Evolutionary conservation across 2,329 filamentous ascomycete genomes (phyloP).

Genomic region (Penicillium sp.): DNA sequence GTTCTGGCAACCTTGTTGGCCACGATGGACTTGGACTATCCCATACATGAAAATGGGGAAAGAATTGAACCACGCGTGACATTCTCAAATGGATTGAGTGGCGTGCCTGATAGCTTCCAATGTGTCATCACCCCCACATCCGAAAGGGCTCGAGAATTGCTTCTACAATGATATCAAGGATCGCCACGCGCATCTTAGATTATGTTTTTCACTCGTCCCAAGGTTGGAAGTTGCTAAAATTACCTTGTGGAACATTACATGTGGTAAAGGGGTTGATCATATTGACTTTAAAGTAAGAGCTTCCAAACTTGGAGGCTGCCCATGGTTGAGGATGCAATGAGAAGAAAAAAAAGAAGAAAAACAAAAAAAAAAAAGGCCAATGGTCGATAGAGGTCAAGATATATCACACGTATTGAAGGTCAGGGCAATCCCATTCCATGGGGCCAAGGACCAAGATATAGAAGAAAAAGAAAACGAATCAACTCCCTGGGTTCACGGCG

Average conservation of each 20-base stretch:
- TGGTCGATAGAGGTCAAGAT: not conserved
- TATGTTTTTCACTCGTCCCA: too few relatives aligned
- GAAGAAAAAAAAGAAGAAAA: not conserved
- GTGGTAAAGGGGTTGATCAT: not conserved
- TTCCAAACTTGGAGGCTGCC: too few relatives aligned
- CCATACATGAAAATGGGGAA: not conserved
- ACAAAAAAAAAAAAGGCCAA: not conserved
- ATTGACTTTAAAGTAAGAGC: too few relatives aligned
- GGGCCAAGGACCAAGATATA: not conserved
- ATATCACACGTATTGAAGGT: not conserved
- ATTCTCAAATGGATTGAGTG: not conserved
- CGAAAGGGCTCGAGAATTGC: not conserved
- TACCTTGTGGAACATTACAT: not conserved
- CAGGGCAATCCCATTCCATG: not conserved
- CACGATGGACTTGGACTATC: not conserved
- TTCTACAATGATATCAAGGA: not conserved
- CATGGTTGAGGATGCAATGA: not conserved
- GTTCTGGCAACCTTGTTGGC: not conserved
- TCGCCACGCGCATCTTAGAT: too few relatives aligned
- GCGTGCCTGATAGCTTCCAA: constrained; percentile 1
- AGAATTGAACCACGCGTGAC: not conserved
- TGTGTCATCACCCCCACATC: not conserved
- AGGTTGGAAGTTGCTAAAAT: too few relatives aligned
- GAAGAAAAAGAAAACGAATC: not conserved
- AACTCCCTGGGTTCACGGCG: constrained; percentile 7